Conservation (phyloP, 176 grass and related monocot species). For the Zea luxurians region DNA sequence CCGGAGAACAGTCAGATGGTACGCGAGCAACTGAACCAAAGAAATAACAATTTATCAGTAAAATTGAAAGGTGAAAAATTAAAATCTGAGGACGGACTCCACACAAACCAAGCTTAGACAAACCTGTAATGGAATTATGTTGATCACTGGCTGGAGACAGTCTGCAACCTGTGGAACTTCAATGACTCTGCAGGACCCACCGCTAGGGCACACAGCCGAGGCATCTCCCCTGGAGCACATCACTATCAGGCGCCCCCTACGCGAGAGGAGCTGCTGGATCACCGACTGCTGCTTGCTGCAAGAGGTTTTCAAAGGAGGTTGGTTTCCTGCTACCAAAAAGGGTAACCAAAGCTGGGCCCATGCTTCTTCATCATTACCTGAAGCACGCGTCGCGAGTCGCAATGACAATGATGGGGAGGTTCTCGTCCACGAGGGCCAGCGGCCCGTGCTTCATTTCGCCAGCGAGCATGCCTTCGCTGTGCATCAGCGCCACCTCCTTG, state of each 20-base stretch:
- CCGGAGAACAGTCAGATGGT: slow-evolving; percentile 78
- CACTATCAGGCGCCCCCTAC: slow-evolving; percentile 77
- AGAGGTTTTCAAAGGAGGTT: neutral
- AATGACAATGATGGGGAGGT: slow-evolving; percentile 85
- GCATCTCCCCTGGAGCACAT: slow-evolving; percentile 78
- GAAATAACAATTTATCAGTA: neutral
- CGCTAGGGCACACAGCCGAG: slow-evolving; percentile 50
- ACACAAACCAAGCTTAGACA: neutral
- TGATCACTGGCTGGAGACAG: slow-evolving; percentile 83
- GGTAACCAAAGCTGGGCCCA: neutral
- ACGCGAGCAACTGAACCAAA: slow-evolving; percentile 61
- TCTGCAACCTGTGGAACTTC: slow-evolving; percentile 74
- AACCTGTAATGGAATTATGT: slow-evolving; percentile 93
- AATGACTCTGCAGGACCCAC: slow-evolving; percentile 66
- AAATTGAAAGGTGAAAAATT: neutral
- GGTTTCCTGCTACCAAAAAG: neutral
- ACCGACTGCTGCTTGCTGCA: slow-evolving; percentile 88
- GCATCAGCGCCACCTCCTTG: slow-evolving; percentile 91
- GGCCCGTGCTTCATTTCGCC: slow-evolving; percentile 99
- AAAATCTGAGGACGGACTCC: neutral
- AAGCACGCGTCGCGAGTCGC: slow-evolving; percentile 78
- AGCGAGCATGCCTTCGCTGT: slow-evolving; percentile 92
- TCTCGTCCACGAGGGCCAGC: slow-evolving; percentile 87
- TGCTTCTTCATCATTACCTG: slow-evolving; percentile 42
- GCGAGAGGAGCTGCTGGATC: slow-evolving; percentile 90